Percentiles rank a stretch among this genome's conserved stretches.
These are phyloP conservation scores for Corynespora cassiicola DNA, from an alignment of 2,329 filamentous ascomycete species.

Conservation along the genomic window DNA sequence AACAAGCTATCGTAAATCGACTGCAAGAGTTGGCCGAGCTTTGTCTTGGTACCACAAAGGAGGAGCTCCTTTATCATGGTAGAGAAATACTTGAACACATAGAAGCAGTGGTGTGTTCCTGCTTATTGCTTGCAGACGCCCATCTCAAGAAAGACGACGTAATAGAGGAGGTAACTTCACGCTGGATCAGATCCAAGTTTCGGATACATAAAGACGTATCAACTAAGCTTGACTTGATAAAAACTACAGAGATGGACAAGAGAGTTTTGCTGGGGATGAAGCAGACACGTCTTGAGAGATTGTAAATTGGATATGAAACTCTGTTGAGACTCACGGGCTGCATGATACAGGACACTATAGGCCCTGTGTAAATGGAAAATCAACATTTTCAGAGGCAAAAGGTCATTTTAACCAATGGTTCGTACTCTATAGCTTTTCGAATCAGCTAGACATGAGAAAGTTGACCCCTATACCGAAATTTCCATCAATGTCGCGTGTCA, in stretches of 20 bases:
- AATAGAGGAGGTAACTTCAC: slow-evolving; percentile 41
- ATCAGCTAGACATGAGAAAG: no score
- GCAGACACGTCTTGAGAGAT: no score
- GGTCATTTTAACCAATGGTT: no score
- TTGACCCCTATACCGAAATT: no score
- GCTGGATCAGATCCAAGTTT: slow-evolving; percentile 36
- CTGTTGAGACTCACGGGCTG: no score
- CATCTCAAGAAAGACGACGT: slow-evolving; percentile 37
- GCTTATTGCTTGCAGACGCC: slow-evolving; percentile 47
- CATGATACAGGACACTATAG: no score
- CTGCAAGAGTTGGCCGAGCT: slow-evolving; percentile 16
- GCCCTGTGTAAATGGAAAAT: no score
- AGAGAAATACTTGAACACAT: slow-evolving; percentile 34
- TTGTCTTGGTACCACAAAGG: slow-evolving; percentile 15
- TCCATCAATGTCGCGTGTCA: no score
- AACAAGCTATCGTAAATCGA: slow-evolving; percentile 11
- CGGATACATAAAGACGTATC: not conserved
- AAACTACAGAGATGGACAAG: slow-evolving; percentile 19
- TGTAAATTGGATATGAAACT: no score
- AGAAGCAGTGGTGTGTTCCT: slow-evolving; percentile 43
- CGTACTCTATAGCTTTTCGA: no score
- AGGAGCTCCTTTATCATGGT: slow-evolving; percentile 32
- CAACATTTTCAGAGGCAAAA: no score
- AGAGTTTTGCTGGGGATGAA: slow-evolving; percentile 22
- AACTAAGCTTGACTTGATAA: slow-evolving; percentile 8